Evolutionary conservation across 805 yeast species (phyloP).

Genomic region (Blastobotrys peoriensis): DNA sequence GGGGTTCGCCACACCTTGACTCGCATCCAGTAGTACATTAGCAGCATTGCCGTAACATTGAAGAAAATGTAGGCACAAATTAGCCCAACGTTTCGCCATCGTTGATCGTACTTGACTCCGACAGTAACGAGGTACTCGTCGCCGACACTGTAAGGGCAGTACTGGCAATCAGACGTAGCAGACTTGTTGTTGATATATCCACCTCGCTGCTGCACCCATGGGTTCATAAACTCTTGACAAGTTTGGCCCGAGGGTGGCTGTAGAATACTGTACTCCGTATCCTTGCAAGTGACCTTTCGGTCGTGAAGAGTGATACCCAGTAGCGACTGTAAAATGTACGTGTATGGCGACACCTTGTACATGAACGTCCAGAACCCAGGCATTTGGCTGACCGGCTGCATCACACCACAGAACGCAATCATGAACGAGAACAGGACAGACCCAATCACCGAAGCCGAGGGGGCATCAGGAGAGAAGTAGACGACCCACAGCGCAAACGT

Average conservation of each 20-base stretch:
- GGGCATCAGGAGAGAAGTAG: slow-evolving; percentile 58
- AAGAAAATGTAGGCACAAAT: slow-evolving; percentile 51
- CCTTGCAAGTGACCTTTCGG: slow-evolving; percentile 44
- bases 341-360: slow-evolving; percentile 66
- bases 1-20: slow-evolving; percentile 17
- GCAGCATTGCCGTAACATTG: slow-evolving; percentile 37
- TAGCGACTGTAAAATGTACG: slow-evolving; percentile 60
- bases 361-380: slow-evolving; percentile 84
- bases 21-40: slow-evolving; percentile 28
- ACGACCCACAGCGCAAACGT: slow-evolving; percentile 51
- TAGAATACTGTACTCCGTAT: slow-evolving; percentile 43
- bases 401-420: slow-evolving; percentile 64
- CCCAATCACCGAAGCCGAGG: slow-evolving; percentile 57
- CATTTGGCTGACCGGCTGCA: slow-evolving; percentile 50
- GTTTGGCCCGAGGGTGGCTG: slow-evolving; percentile 56
- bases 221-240: slow-evolving; percentile 50
- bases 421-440: slow-evolving; percentile 52
- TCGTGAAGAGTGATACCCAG: slow-evolving; percentile 45
- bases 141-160: slow-evolving; percentile 36
- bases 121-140: slow-evolving; percentile 40
- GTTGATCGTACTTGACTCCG: slow-evolving; percentile 39
- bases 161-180: slow-evolving; percentile 38
- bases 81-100: slow-evolving; percentile 67
- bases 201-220: slow-evolving; percentile 36
- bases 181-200: slow-evolving; percentile 57